Base-by-base conservation (phyloP, 2,329 filamentous ascomycete genomes). In the Talaromyces sp. region DNA sequence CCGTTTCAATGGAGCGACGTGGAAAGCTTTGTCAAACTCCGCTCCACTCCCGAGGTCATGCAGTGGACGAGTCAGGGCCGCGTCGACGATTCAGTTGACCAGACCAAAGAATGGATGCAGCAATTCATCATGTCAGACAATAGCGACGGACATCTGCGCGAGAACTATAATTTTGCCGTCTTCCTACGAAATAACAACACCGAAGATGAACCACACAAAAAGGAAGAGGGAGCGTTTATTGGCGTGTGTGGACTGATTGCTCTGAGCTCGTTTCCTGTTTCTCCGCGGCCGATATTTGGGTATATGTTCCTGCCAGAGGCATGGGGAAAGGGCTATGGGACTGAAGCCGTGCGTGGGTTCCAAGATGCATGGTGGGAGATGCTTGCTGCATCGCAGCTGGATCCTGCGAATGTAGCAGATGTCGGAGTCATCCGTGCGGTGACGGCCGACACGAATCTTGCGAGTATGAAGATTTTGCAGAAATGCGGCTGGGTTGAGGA, bases 271-370 rank as follows among this genome's bases (percentile, higher is more conserved):
- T n/a, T 46, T 17, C 55, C 55, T 13, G 38, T 26, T 14, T 56
- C 55, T 8, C 9, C 27, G 38, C 26, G 21, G 26, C 55, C 55
- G 2, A 56, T 29, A 11, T 56, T 56, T 56, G 55, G 55, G 27
- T 56, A 56, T 29, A 56, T 56, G 55, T 56, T 56, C 38, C 21
- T 43, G n/a, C 55, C 21, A 49, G 27, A 56, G 21, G 27, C 55
- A 49, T 56, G 55, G 55, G 55, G 55, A 4, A 56, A 56, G 27
- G 55, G 55, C 14, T 56, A 56, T 21, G 55, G 35, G 11, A 56
- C 55, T 14, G 55, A 56, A 29, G 32, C 55, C 11, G 38, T 56
- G 27, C 41, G 26, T 9, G 55, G 55, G 4, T 56, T 56, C 29
- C 32, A 46, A 26, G 27, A 43, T 17, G 35, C 38, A 27, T 56